phyloP scores from a whole-genome alignment of 2,329 filamentous ascomycete species.

The Xylaria sp. region DNA sequence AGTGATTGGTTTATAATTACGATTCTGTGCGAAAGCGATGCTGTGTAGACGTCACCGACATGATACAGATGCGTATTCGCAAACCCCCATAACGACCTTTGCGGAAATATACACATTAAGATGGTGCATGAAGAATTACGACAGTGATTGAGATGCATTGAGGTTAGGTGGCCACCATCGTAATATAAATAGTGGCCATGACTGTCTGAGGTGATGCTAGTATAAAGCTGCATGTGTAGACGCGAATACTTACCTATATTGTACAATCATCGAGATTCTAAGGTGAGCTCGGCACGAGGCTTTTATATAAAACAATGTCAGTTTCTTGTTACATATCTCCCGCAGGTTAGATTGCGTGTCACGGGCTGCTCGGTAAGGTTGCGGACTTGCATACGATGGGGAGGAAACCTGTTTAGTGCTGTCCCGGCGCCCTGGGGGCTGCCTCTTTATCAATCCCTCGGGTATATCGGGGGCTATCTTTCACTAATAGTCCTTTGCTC shows the following conservation, averaged over 20 bases:
- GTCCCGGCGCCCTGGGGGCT: not conserved
- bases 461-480: not conserved
- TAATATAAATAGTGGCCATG: no score
- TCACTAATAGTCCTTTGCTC: not conserved
- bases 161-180: not conserved
- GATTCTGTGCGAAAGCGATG: not conserved
- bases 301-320: no score
- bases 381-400: not conserved
- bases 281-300: no score
- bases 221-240: no score
- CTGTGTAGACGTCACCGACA: not conserved
- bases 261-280: no score
- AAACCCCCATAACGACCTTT: not conserved
- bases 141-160: not conserved
- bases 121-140: not conserved
- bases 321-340: not conserved
- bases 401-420: not conserved
- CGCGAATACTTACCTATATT: no score
- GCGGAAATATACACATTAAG: not conserved
- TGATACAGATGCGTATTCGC: not conserved
- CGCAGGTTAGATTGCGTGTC: not conserved
- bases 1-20: not conserved
- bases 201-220: no score
- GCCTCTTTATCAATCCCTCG: not conserved
- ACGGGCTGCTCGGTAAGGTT: not conserved